Percentiles rank a stretch among this genome's conserved stretches.
Conservation (phyloP, 129 eudicot genomes). For the Centaurea solstitialis region DNA sequence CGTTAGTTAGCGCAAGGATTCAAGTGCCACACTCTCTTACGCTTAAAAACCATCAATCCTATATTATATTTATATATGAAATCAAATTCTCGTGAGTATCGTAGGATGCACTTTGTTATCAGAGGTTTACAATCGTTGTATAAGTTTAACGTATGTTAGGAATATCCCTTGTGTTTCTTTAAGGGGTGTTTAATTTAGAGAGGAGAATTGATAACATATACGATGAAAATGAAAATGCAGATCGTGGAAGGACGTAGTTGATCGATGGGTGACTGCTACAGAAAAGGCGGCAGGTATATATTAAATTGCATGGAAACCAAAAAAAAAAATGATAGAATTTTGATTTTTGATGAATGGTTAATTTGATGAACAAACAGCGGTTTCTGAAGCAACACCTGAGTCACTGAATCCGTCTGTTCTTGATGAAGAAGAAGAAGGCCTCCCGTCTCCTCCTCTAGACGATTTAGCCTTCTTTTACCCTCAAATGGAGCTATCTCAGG, state of each 20-base stretch:
- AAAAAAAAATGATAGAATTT: neutral
- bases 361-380: neutral
- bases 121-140: too few species aligned
- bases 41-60: too few species aligned
- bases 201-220: neutral
- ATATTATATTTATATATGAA: too few species aligned
- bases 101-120: too few species aligned
- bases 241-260: slow-evolving; percentile 74
- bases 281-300: slow-evolving; percentile 45
- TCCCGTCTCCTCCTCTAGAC: slow-evolving; percentile 93
- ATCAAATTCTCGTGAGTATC: too few species aligned
- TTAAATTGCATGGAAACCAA: neutral
- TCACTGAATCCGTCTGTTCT: slow-evolving; percentile 73
- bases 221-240: slow-evolving; percentile 50
- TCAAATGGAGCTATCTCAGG: slow-evolving; percentile 67
- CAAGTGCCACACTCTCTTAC: too few species aligned
- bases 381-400: slow-evolving; percentile 67
- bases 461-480: slow-evolving; percentile 74
- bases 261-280: slow-evolving; percentile 63
- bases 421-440: slow-evolving; percentile 78
- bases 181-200: neutral
- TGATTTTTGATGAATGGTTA: neutral
- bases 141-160: too few species aligned
- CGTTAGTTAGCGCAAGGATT: too few species aligned
- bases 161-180: neutral